These are phyloP conservation scores for Globisporangium nagaii DNA, from an alignment of 352 stramenopile species.

Conservation along the genomic window DNA sequence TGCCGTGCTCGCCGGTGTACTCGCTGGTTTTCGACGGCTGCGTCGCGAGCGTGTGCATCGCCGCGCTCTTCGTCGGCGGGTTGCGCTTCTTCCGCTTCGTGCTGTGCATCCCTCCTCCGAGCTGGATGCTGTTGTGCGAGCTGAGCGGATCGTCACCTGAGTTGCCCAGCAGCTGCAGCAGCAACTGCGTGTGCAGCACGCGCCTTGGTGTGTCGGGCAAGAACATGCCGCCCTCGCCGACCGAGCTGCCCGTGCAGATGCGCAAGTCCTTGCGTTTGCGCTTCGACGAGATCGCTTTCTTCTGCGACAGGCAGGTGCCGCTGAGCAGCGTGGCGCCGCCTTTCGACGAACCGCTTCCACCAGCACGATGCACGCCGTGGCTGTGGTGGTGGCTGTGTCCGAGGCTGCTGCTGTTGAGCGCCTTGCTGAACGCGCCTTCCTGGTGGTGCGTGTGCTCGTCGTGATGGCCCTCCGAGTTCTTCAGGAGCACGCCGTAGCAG, in stretches of 20 bases:
- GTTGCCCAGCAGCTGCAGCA: constrained; percentile 69
- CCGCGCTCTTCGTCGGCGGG: constrained; percentile 8
- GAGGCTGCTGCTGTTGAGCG: neutral
- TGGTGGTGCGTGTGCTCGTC: constrained; percentile 4
- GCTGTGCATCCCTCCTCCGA: constrained; percentile 11
- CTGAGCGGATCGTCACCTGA: constrained; percentile 27
- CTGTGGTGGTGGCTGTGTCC: constrained; percentile 3
- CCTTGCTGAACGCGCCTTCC: constrained; percentile 9
- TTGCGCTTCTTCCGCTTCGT: constrained; percentile 64
- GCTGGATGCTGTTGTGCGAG: constrained; percentile 4
- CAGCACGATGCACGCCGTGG: neutral
- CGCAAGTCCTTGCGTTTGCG: constrained; percentile 82
- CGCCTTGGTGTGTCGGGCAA: constrained; percentile 69
- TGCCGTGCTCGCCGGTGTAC: constrained; percentile 9
- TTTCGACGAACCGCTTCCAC: neutral
- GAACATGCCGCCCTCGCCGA: constrained; percentile 57
- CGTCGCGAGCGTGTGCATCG: constrained; percentile 24
- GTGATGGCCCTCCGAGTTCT: constrained; percentile 36
- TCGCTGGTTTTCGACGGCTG: constrained; percentile 22
- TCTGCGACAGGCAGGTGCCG: constrained; percentile 11
- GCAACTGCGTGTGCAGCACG: constrained; percentile 71
- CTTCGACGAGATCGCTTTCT: constrained; percentile 59
- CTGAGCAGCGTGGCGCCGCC: neutral
- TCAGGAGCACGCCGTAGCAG: constrained; percentile 67
- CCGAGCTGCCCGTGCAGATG: constrained; percentile 53